phyloP scores from a whole-genome alignment of 2,329 filamentous ascomycete genomes.

The Cladosporium velox region DNA sequence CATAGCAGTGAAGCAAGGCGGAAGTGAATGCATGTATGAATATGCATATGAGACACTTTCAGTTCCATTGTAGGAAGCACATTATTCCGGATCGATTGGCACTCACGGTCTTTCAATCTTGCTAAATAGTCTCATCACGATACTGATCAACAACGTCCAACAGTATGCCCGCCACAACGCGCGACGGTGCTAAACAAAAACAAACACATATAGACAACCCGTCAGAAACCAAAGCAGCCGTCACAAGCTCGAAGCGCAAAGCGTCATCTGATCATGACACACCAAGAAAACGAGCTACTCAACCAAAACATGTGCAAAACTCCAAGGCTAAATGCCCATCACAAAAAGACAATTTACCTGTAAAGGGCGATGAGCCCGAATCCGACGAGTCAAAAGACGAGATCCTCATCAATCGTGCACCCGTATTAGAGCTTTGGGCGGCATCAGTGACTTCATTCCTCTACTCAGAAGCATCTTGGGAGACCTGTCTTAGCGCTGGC shows the following conservation, averaged over 20 bases:
- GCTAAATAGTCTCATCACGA: neutral
- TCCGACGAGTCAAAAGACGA: neutral
- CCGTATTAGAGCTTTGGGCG: constrained; percentile 37
- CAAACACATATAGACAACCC: constrained; percentile 1
- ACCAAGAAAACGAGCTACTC: neutral
- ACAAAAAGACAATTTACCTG: neutral
- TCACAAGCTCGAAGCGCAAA: constrained; percentile 2
- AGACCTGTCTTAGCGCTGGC: constrained; percentile 37
- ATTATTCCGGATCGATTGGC: neutral
- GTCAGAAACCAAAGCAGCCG: constrained; percentile 5
- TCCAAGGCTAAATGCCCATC: neutral
- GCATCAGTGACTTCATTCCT: constrained; percentile 32
- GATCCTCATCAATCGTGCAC: constrained; percentile 38
- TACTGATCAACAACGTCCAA: neutral
- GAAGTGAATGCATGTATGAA: neutral
- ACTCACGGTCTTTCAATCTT: neutral
- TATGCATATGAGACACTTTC: neutral
- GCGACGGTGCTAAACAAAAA: neutral
- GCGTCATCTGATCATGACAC: neutral
- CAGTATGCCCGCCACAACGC: constrained; percentile 10
- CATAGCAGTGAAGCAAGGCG: neutral
- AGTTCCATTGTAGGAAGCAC: neutral
- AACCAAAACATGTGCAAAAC: neutral
- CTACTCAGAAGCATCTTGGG: constrained; percentile 34
- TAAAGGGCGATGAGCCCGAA: neutral